Evolutionary conservation across 495 filamentous ascomycete species (phyloP).

Genomic region (Penicillium subrubescens): DNA sequence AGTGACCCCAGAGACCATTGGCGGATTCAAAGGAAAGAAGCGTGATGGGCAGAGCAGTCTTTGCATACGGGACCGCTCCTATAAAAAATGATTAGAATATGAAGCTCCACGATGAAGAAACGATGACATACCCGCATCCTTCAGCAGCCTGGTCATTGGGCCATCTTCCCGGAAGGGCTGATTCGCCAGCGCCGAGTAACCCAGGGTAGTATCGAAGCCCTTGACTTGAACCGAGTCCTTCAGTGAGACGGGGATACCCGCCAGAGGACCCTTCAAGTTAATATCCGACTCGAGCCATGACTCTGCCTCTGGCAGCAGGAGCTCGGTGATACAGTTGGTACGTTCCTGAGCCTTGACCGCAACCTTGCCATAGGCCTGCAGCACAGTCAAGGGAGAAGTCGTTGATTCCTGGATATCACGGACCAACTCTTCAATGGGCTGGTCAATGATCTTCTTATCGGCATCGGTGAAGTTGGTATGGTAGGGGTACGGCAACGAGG

Average conservation of each 20-base stretch:
- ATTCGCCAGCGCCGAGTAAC: slow-evolving; percentile 72
- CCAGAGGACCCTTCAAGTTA: slow-evolving; percentile 80
- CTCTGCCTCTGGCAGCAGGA: slow-evolving; percentile 80
- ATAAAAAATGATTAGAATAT: slow-evolving; percentile 1
- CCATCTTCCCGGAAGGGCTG: slow-evolving; percentile 70
- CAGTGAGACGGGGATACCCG: slow-evolving; percentile 84
- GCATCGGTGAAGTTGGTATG: slow-evolving; percentile 57
- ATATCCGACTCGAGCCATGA: slow-evolving; percentile 69
- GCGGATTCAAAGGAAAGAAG: slow-evolving; percentile 89
- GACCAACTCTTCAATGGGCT: slow-evolving; percentile 77
- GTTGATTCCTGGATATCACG: slow-evolving; percentile 69
- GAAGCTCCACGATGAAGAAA: background rate
- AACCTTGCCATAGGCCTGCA: slow-evolving; percentile 88
- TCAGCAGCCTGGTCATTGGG: slow-evolving; percentile 72
- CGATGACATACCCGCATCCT: slow-evolving; percentile 68
- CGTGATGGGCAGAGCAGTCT: slow-evolving; percentile 92
- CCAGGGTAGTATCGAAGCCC: slow-evolving; percentile 86
- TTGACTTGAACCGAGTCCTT: slow-evolving; percentile 87
- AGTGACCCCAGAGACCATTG: slow-evolving; percentile 87
- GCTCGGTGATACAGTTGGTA: slow-evolving; percentile 91
- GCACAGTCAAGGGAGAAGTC: slow-evolving; percentile 70
- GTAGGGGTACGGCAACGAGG: slow-evolving; percentile 65
- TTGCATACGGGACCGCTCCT: slow-evolving; percentile 93
- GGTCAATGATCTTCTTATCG: slow-evolving; percentile 68
- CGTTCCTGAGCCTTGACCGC: slow-evolving; percentile 81